These are phyloP conservation scores for Chaetomium sp. DNA, from an alignment of 2,329 filamentous ascomycete genomes.

Conservation along the genomic window DNA sequence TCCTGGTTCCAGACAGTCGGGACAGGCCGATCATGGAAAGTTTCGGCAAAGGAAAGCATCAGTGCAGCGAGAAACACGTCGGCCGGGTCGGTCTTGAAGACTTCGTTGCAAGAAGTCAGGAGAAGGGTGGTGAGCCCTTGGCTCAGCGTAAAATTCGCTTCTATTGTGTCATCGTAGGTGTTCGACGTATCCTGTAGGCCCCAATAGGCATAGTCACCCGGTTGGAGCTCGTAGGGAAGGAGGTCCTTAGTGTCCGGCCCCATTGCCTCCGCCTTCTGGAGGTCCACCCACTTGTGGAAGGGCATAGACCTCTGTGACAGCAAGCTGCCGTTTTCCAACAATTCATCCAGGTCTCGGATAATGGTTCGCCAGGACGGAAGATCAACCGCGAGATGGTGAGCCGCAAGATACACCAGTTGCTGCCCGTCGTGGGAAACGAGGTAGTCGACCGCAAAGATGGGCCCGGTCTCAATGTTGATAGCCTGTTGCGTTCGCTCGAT, in stretches of 20 bases:
- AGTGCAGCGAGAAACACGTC: slow-evolving; percentile 50
- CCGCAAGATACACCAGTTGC: slow-evolving; percentile 43
- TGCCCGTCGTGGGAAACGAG: slow-evolving; percentile 39
- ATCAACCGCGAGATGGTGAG: slow-evolving; percentile 48
- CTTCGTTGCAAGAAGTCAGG: slow-evolving; percentile 37
- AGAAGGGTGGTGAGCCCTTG: slow-evolving; percentile 38
- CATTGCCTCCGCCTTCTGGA: slow-evolving; percentile 36
- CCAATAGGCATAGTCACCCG: slow-evolving; percentile 43
- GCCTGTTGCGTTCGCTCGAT: slow-evolving; percentile 37
- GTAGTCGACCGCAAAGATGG: slow-evolving; percentile 45
- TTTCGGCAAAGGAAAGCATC: slow-evolving; percentile 48
- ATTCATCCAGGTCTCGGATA: slow-evolving; percentile 43
- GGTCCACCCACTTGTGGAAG: slow-evolving; percentile 44
- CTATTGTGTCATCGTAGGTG: slow-evolving; percentile 38
- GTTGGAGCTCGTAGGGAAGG: slow-evolving; percentile 35
- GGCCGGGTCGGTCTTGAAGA: slow-evolving; percentile 45
- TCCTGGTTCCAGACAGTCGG: slow-evolving; percentile 52
- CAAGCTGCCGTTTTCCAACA: slow-evolving; percentile 40
- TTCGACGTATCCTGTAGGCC: slow-evolving; percentile 37
- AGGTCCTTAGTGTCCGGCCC: slow-evolving; percentile 23
- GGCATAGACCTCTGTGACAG: slow-evolving; percentile 40
- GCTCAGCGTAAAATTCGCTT: slow-evolving; percentile 38
- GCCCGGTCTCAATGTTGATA: slow-evolving; percentile 45
- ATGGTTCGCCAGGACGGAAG: slow-evolving; percentile 46
- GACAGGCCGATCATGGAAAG: slow-evolving; percentile 44